Percentiles rank a stretch among this genome's conserved stretches.
Evolutionary conservation across 1,139 yeast genomes (phyloP).

Genomic region (Zygosaccharomyces pseudobailii): DNA sequence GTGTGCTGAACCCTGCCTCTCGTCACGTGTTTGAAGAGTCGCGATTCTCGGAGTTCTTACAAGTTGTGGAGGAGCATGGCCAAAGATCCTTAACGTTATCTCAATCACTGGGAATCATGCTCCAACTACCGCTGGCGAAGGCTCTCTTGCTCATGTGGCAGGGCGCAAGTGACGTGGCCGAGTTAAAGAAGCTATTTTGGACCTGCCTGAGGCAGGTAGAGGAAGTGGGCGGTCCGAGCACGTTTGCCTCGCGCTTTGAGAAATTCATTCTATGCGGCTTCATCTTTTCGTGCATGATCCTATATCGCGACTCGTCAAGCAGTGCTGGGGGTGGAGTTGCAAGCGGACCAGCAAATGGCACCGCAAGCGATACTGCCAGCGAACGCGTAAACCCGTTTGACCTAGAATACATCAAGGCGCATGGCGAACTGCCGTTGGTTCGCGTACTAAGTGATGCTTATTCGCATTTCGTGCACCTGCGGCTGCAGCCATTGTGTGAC

Average conservation of each 20-base stretch:
- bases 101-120: conserved; percentile 20
- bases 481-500: conserved; percentile 14
- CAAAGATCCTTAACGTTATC: conserved; percentile 16
- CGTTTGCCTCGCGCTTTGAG: conserved; percentile 11
- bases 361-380: background rate
- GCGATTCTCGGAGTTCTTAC: conserved; percentile 6
- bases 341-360: background rate
- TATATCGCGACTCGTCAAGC: conserved; percentile 7
- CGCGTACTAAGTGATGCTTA: conserved; percentile 15
- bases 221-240: conserved; percentile 23
- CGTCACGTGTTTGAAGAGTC: background rate
- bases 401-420: conserved; percentile 26
- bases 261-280: conserved; percentile 24
- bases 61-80: conserved; percentile 8
- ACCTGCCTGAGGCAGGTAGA: conserved; percentile 24
- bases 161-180: conserved; percentile 1
- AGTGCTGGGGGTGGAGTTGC: background rate
- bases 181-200: conserved; percentile 15
- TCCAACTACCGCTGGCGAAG: conserved; percentile 16
- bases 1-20: conserved; percentile 3
- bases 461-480: conserved; percentile 14
- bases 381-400: conserved; percentile 28
- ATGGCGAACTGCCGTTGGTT: conserved; percentile 15
- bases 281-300: conserved; percentile 23
- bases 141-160: conserved; percentile 14